Percentiles rank a stretch among this genome's conserved stretches.
phyloP scores from a whole-genome alignment of 306 rosid species.

The Acacia confusa region DNA sequence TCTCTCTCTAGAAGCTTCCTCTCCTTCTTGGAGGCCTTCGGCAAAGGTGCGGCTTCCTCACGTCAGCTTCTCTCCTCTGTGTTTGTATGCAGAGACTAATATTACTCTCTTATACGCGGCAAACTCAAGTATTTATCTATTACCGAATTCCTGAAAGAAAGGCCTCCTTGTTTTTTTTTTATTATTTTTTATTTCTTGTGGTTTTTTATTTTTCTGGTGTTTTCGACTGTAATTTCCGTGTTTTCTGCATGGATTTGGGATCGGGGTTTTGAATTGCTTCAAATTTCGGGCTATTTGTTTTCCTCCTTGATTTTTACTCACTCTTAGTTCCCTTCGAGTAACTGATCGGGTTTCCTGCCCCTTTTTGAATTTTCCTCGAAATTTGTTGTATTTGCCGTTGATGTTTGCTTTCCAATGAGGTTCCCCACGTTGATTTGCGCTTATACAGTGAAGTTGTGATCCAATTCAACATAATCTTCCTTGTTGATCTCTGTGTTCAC shows the following conservation, averaged over 20 bases:
- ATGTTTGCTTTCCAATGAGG: constrained; percentile 17
- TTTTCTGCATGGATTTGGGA: constrained; percentile 36
- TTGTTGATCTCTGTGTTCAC: constrained; percentile 23
- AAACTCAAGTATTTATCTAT: background rate
- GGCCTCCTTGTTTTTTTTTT: background rate
- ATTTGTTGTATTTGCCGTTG: constrained; percentile 1
- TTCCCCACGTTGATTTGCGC: constrained; percentile 1
- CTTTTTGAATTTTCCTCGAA: background rate
- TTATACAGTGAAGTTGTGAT: background rate
- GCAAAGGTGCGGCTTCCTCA: background rate
- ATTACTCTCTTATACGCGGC: background rate
- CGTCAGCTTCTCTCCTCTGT: background rate
- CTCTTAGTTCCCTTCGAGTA: background rate
- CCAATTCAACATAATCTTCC: background rate
- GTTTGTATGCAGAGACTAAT: background rate
- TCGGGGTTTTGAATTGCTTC: constrained; percentile 20
- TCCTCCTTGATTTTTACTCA: background rate
- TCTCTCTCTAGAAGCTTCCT: constrained; percentile 2
- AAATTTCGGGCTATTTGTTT: background rate
- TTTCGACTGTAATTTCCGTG: constrained; percentile 35
- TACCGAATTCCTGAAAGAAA: background rate
- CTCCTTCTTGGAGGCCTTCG: background rate
- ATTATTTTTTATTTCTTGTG: background rate
- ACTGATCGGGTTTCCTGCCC: background rate
- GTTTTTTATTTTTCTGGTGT: background rate